These are phyloP conservation scores for Peribolospora kevripleyi DNA, from an alignment of 768 basidiomycete species.

Conservation along the genomic window DNA sequence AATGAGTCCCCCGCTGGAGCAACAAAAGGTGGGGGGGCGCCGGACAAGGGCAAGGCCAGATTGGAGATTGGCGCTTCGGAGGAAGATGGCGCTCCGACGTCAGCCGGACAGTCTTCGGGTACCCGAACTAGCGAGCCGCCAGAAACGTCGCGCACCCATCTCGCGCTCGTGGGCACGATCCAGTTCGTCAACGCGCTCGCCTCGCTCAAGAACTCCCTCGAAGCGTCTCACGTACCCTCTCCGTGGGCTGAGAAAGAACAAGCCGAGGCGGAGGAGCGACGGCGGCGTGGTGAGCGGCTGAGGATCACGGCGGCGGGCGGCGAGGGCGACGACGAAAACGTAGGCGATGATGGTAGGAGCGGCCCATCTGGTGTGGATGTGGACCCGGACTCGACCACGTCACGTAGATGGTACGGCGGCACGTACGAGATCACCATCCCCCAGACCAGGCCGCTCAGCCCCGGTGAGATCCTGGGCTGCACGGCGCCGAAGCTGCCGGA, in stretches of 20 bases:
- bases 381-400: background rate
- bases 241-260: conserved; percentile 5
- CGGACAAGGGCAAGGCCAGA: conserved; percentile 16
- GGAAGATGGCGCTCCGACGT: background rate
- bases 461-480: conserved; percentile 90
- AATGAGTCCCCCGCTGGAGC: conserved; percentile 20
- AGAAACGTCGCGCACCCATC: conserved; percentile 28
- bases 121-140: conserved; percentile 1
- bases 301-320: background rate
- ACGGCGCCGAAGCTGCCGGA: conserved; percentile 53
- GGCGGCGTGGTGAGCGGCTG: conserved; percentile 4
- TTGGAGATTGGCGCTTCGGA: conserved; percentile 36
- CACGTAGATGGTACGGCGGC: conserved; percentile 27
- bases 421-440: conserved; percentile 56
- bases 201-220: conserved; percentile 5
- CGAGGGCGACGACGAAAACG: no score
- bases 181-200: conserved; percentile 42
- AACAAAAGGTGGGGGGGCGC: conserved; percentile 15
- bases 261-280: background rate
- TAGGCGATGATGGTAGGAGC: background rate
- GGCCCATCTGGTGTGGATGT: background rate
- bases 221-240: background rate
- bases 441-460: conserved; percentile 71
- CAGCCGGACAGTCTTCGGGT: background rate
- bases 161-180: conserved; percentile 88